These are phyloP conservation scores for Retiboletus flavoniger DNA, from an alignment of 1,284 basidiomycete genomes.

Conservation along the genomic window DNA sequence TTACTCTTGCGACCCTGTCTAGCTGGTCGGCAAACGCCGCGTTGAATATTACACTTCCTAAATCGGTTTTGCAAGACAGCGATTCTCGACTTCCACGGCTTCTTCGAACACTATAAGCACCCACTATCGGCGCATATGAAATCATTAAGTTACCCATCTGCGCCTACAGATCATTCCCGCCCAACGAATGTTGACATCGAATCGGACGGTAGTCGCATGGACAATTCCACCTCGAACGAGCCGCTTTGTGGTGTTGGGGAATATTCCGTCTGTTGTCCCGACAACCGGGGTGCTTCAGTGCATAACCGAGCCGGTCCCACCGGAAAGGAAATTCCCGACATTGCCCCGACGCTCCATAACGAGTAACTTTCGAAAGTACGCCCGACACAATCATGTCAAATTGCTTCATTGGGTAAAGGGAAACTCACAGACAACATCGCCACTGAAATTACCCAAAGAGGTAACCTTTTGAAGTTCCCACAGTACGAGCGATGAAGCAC, in stretches of 20 bases:
- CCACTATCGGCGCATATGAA: background rate
- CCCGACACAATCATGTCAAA: conserved; percentile 23
- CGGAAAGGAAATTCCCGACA: conserved; percentile 2
- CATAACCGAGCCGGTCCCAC: background rate
- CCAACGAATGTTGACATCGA: background rate
- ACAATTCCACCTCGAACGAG: background rate
- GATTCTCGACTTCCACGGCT: background rate
- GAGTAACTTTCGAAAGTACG: conserved; percentile 19
- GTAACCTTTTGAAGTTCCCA: conserved; percentile 16
- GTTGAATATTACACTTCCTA: conserved; percentile 10
- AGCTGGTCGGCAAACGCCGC: conserved; percentile 10
- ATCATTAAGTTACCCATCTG: background rate
- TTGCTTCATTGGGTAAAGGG: conserved; percentile 23
- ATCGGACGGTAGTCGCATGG: background rate
- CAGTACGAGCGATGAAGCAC: background rate
- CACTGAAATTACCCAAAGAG: conserved; percentile 25
- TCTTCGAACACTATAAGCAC: background rate
- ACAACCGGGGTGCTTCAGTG: background rate
- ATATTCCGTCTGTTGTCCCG: background rate
- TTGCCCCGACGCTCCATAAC: conserved; percentile 17
- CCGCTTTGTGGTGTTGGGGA: background rate
- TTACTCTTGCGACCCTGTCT: background rate
- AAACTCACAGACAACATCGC: conserved; percentile 15
- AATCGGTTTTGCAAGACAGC: conserved; percentile 8
- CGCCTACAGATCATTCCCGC: background rate